phyloP scores from a whole-genome alignment of 176 grass and related monocot species.

The Bonia amplexicaulis region DNA sequence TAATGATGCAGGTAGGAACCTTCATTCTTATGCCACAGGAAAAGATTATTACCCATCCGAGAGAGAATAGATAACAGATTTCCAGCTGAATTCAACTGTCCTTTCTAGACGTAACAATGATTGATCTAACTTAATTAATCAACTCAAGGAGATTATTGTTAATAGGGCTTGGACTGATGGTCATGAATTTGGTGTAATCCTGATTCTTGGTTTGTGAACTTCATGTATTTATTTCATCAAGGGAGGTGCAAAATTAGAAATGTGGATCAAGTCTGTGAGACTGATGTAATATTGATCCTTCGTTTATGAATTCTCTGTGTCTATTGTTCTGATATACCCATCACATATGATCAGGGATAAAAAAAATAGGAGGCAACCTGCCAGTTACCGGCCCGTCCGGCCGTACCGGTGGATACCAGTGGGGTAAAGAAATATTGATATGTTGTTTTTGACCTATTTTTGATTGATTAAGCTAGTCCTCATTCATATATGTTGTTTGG shows the following conservation, averaged over 20 bases:
- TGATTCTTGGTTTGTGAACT: background rate
- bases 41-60: background rate
- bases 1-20: background rate
- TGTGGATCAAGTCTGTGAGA: background rate
- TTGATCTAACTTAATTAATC: conserved; percentile 1
- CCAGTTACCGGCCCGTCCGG: too few species aligned
- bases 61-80: background rate
- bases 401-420: background rate
- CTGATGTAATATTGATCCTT: background rate
- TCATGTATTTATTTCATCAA: background rate
- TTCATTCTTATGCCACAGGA: background rate
- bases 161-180: background rate
- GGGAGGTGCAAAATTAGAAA: background rate
- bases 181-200: background rate
- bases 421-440: too few species aligned
- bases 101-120: background rate
- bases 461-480: too few species aligned
- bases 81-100: background rate
- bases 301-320: background rate
- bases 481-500: too few species aligned
- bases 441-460: too few species aligned
- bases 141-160: background rate
- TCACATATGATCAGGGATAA: background rate
- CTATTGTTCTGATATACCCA: background rate
- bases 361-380: too few species aligned